phyloP scores from a whole-genome alignment of 2,329 filamentous ascomycete species.

The Aspergillus alliaceus region DNA sequence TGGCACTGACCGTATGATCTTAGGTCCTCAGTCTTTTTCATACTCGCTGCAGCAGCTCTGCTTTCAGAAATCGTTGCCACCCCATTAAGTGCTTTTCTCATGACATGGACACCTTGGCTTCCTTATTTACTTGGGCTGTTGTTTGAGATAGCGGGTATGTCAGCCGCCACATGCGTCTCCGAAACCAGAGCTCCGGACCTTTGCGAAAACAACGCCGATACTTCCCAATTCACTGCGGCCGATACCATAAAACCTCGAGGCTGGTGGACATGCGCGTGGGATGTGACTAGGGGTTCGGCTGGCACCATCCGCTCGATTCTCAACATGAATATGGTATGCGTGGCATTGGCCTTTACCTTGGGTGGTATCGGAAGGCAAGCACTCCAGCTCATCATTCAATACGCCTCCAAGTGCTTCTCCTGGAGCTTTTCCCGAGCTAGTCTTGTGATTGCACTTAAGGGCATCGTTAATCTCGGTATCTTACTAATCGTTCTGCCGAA shows the following conservation, averaged over 20 bases:
- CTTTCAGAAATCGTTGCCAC: conserved; percentile 25
- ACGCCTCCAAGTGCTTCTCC: not conserved
- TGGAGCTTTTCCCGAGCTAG: not conserved
- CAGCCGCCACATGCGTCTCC: not conserved
- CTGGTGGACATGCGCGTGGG: not conserved
- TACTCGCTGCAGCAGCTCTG: conserved; percentile 17
- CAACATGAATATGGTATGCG: not conserved
- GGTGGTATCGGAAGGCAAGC: not conserved
- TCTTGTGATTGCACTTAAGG: not conserved
- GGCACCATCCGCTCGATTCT: not conserved
- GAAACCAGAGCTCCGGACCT: not conserved
- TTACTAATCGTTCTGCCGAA: not conserved
- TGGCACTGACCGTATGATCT: no score
- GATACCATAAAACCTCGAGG: not conserved
- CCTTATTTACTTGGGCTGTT: conserved; percentile 19
- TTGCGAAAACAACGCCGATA: not conserved
- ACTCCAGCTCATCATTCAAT: not conserved
- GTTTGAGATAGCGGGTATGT: conserved; percentile 23
- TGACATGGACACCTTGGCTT: conserved; percentile 22
- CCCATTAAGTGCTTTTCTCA: conserved; percentile 29
- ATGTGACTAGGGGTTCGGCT: not conserved
- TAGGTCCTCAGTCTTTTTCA: conserved; percentile 24
- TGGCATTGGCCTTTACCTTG: not conserved
- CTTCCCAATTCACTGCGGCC: not conserved
- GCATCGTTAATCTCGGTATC: not conserved